Evolutionary conservation across 495 filamentous ascomycete species (phyloP).

Genomic region (Aspergillus nidulans): DNA sequence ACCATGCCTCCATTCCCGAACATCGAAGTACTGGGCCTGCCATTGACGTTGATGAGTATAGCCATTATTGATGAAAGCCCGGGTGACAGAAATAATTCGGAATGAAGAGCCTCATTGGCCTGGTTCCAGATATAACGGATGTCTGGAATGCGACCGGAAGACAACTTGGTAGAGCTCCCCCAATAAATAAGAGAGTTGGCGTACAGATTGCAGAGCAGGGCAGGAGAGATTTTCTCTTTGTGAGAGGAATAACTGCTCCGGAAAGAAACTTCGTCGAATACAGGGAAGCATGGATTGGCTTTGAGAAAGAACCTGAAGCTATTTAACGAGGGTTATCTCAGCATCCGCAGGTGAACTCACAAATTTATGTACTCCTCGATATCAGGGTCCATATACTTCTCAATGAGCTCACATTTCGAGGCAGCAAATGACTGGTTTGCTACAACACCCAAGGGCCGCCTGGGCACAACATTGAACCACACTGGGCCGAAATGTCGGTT

Average conservation of each 20-base stretch:
- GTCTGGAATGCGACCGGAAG: slow-evolving; percentile 23
- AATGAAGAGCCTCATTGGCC: slow-evolving; percentile 29
- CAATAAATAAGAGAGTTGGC: slow-evolving; percentile 32
- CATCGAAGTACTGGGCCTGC: slow-evolving; percentile 33
- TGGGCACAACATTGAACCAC: slow-evolving; percentile 56
- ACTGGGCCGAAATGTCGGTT: slow-evolving; percentile 49
- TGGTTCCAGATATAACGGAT: slow-evolving; percentile 33
- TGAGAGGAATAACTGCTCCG: slow-evolving; percentile 16
- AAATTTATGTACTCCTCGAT: slow-evolving; percentile 28
- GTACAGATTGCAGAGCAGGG: slow-evolving; percentile 33
- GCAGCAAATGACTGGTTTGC: slow-evolving; percentile 25
- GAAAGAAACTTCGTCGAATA: slow-evolving; percentile 33
- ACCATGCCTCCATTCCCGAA: slow-evolving; percentile 32
- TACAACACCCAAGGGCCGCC: slow-evolving; percentile 23
- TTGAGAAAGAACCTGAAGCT: slow-evolving; percentile 30
- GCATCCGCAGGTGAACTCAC: slow-evolving; percentile 13
- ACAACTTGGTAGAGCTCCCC: slow-evolving; percentile 17
- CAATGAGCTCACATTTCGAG: slow-evolving; percentile 34
- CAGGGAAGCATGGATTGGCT: slow-evolving; percentile 34
- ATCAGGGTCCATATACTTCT: slow-evolving; percentile 33
- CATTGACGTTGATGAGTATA: slow-evolving; percentile 31
- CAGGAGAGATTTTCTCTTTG: slow-evolving; percentile 29
- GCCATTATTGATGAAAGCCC: slow-evolving; percentile 32
- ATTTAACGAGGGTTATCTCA: background rate
- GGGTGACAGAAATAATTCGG: slow-evolving; percentile 30